Evolutionary conservation across 148 eudicot genomes (phyloP), one percentile per base, ranked within the genome.

Genomic region (Vaccinium vitisidaea): DNA sequence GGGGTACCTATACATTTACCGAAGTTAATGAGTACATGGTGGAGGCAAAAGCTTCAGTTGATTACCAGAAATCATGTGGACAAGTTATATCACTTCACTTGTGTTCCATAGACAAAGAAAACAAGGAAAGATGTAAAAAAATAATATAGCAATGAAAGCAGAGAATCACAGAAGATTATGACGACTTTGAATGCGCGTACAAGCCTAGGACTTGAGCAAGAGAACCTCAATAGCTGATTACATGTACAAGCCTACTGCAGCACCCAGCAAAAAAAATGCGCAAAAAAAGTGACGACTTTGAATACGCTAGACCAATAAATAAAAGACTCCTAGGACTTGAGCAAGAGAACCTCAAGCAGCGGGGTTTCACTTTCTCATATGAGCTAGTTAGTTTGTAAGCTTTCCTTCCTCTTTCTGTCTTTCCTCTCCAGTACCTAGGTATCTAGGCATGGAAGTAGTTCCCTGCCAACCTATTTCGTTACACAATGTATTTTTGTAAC

Each of bases 1-100:
- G n/a, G 98, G 98, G 87, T 96, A 96, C 95, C 98, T 96, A 84
- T 9, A 82, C 69, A 32, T 80, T 79, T 70, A 6, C 43, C 46
- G 58, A 43, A 23, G 54, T 50, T 6, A 39, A 52, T 74, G 58
- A 8, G 69, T 83, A 56, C 79, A 63, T 53, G 46, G 48, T 12
- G 39, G 76, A 79, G 52, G 30, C 55, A 73, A 82, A 59, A 81
- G 49, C 55, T 46, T 59, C 56, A 43, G 30, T 15, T 6, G 56
- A 65, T 6, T 2, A 11, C 10, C 4, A 52, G 70, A 81, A 71
- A 73, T 25, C 1, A 52, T 27, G 58, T 48, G 6, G 55, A 63
- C 21, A 21, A 43, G 30, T 6, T 80, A 7, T 56, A 32, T 43
- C 5, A 46, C 27, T 55, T 81, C 54, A 48, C 21, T 84, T 54